phyloP scores from a whole-genome alignment of 306 rosid genomes.

The Canavalia gladiata region DNA sequence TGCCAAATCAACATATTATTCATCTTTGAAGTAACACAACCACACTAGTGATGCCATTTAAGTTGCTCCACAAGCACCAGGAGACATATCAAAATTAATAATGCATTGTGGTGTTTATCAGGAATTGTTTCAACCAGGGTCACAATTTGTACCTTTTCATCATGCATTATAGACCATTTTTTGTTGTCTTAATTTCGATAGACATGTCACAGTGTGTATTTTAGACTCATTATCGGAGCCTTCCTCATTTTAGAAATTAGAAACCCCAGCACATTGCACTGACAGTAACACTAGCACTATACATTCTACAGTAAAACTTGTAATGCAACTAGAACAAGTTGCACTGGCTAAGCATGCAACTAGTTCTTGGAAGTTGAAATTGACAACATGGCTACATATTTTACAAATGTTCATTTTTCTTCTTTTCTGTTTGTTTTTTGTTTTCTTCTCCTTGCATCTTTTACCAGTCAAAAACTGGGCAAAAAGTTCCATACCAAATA shows the following conservation, averaged over 20 bases:
- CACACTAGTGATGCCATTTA: neutral
- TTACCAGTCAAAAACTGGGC: neutral
- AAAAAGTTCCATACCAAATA: neutral
- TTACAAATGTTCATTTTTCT: neutral
- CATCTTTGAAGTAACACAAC: slow-evolving; percentile 15
- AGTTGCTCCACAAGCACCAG: neutral
- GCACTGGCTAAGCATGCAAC: neutral
- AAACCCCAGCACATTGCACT: neutral
- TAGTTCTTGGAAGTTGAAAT: neutral
- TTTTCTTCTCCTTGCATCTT: neutral
- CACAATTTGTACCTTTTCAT: neutral
- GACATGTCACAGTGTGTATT: neutral
- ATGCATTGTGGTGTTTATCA: slow-evolving; percentile 9
- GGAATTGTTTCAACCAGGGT: neutral
- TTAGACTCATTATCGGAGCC: neutral
- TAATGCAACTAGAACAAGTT: neutral
- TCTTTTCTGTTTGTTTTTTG: neutral
- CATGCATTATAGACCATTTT: neutral
- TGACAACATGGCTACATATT: neutral
- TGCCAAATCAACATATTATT: neutral
- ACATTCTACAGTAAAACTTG: neutral
- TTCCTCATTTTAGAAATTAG: neutral
- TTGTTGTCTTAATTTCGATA: neutral
- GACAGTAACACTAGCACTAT: neutral
- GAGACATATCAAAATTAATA: neutral